Conservation (phyloP, 73 alveolate genomes). For the Tetrahymena elliotti region DNA sequence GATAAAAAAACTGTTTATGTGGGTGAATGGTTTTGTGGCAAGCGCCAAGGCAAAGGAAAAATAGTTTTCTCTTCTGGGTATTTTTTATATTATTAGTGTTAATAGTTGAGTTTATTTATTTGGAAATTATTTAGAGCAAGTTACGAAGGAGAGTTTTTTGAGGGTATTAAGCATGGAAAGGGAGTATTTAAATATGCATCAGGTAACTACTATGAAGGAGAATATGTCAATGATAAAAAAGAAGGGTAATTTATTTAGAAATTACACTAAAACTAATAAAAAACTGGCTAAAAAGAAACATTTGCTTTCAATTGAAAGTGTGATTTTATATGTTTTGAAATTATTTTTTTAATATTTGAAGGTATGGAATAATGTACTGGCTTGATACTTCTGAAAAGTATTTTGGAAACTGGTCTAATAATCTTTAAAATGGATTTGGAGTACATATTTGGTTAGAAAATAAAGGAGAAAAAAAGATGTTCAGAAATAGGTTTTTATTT, state of each 20-base stretch:
- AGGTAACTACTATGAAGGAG: constrained; percentile 43
- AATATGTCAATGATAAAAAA: constrained; percentile 24
- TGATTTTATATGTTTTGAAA: not conserved
- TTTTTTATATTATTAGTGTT: constrained; percentile 14
- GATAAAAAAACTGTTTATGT: constrained; percentile 23
- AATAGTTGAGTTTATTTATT: not conserved
- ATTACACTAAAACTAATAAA: no score
- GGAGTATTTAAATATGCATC: constrained; percentile 37
- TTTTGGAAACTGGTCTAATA: constrained; percentile 97
- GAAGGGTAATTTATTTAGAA: constrained; percentile 43
- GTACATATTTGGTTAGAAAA: constrained; percentile 95
- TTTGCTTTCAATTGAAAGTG: no score
- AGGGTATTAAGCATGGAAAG: constrained; percentile 40
- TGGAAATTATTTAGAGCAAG: constrained; percentile 17
- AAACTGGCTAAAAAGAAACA: not conserved
- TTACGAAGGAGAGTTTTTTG: constrained; percentile 28
- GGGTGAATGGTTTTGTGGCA: constrained; percentile 37
- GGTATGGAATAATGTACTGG: constrained; percentile 95
- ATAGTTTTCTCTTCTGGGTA: constrained; percentile 12
- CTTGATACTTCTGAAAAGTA: constrained; percentile 83
- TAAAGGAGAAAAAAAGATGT: constrained; percentile 55
- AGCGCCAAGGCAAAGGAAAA: constrained; percentile 44
- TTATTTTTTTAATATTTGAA: not conserved
- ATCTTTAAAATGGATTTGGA: constrained; percentile 92
- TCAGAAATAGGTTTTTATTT: not conserved